Evolutionary conservation across 352 stramenopile species (phyloP).

Genomic region (Pythium volutum): DNA sequence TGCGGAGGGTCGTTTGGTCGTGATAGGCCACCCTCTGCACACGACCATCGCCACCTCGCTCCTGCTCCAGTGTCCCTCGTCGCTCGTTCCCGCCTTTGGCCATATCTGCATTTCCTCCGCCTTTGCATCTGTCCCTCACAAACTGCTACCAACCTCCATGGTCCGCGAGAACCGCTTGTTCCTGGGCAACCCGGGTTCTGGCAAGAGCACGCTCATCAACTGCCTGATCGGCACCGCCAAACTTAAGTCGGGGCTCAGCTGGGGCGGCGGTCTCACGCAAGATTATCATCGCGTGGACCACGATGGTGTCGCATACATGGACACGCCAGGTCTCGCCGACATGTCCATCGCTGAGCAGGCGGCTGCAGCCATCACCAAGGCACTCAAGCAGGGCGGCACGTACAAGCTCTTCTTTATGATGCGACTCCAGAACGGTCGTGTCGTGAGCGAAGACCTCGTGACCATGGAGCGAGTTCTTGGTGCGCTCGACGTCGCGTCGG

Average conservation of each 20-base stretch:
- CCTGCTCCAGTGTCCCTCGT: too few relatives aligned
- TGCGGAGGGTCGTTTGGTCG: too few relatives aligned
- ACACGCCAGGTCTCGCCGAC: background rate
- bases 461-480: too few relatives aligned
- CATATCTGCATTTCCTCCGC: too few relatives aligned
- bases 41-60: too few relatives aligned
- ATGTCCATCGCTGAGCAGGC: background rate
- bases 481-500: too few relatives aligned
- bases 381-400: background rate
- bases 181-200: slow-evolving; percentile 22
- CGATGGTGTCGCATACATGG: slow-evolving; percentile 1
- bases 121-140: too few relatives aligned
- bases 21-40: too few relatives aligned
- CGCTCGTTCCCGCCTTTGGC: too few relatives aligned
- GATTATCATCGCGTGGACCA: background rate
- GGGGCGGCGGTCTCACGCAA: slow-evolving; percentile 14
- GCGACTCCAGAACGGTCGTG: background rate
- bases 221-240: slow-evolving; percentile 13
- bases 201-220: slow-evolving; percentile 32
- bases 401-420: slow-evolving; percentile 5
- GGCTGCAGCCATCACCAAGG: background rate
- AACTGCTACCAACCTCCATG: too few relatives aligned
- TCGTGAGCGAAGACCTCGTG: background rate
- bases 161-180: slow-evolving; percentile 22
- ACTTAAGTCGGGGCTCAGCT: slow-evolving; percentile 16